These are phyloP conservation scores for Krasilnikovozyma curviuscula DNA, from an alignment of 768 basidiomycete genomes.

Conservation along the genomic window DNA sequence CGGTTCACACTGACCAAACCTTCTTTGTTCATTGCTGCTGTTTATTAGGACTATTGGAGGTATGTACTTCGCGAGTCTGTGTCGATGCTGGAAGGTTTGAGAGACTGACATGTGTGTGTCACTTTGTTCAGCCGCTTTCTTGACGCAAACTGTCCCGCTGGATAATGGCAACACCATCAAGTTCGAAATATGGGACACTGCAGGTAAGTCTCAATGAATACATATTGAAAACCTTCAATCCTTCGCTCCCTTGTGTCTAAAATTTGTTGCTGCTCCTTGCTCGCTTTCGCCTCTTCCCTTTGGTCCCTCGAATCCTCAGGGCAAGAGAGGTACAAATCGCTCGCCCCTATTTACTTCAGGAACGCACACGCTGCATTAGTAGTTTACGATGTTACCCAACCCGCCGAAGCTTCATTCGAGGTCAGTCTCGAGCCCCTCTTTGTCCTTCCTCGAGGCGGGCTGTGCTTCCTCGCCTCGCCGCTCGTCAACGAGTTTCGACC, in stretches of 20 bases:
- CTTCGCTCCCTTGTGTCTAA: not conserved
- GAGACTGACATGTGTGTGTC: not conserved
- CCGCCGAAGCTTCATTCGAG: constrained; percentile 20
- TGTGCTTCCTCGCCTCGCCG: not conserved
- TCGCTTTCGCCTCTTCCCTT: not conserved
- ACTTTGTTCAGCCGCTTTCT: constrained; percentile 55
- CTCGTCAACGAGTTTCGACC: not conserved
- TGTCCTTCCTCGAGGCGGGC: not conserved
- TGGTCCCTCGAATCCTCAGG: constrained; percentile 12
- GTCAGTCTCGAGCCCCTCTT: not conserved
- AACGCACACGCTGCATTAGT: constrained; percentile 26
- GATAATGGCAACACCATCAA: constrained; percentile 81
- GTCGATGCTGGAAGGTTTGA: not conserved
- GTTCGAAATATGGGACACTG: constrained; percentile 75
- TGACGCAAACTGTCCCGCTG: constrained; percentile 89
- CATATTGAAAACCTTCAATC: too few relatives aligned
- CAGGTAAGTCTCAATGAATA: constrained; percentile 26
- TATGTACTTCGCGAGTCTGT: not conserved
- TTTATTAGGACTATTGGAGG: constrained; percentile 6
- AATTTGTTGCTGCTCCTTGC: not conserved
- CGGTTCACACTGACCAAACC: too few relatives aligned
- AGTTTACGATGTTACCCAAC: constrained; percentile 65
- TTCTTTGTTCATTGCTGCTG: constrained; percentile 18
- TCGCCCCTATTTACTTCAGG: constrained; percentile 26
- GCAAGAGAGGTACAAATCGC: constrained; percentile 23